Conservation (phyloP, 2,329 filamentous ascomycete genomes). For the Catunica adiposa region DNA sequence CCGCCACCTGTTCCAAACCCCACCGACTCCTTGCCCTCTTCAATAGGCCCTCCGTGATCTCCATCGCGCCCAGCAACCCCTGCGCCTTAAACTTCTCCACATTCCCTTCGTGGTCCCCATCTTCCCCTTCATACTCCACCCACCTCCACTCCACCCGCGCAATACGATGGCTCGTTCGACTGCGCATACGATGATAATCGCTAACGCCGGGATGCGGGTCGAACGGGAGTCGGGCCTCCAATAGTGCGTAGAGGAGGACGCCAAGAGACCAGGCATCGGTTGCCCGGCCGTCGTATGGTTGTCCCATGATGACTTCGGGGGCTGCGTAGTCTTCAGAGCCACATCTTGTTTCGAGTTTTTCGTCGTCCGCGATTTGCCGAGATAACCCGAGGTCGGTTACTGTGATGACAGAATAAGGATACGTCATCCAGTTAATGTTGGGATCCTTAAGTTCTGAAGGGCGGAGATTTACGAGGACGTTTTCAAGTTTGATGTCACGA, state of each 20-base stretch:
- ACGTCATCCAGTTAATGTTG: conserved; percentile 51
- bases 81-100: conserved; percentile 42
- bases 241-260: conserved; percentile 78
- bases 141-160: conserved; percentile 91
- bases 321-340: conserved; percentile 95
- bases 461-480: conserved; percentile 79
- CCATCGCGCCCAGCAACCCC: conserved; percentile 57
- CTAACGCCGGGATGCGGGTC: conserved; percentile 72
- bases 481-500: conserved; percentile 93
- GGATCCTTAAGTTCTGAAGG: conserved; percentile 46
- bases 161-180: conserved; percentile 81
- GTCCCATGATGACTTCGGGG: conserved; percentile 88
- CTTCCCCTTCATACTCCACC: conserved; percentile 68
- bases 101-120: conserved; percentile 68
- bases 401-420: conserved; percentile 71
- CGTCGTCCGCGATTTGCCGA: conserved; percentile 66
- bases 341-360: conserved; percentile 82
- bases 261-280: conserved; percentile 94
- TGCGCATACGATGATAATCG: conserved; percentile 59
- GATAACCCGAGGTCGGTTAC: conserved; percentile 86
- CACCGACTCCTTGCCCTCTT: conserved; percentile 69
- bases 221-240: conserved; percentile 86
- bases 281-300: conserved; percentile 79
- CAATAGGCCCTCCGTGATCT: conserved; percentile 68
- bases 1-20: conserved; percentile 55